Evolutionary conservation across 176 grass and related monocot genomes (phyloP).

Genomic region (Rhynchospora breviuscula): DNA sequence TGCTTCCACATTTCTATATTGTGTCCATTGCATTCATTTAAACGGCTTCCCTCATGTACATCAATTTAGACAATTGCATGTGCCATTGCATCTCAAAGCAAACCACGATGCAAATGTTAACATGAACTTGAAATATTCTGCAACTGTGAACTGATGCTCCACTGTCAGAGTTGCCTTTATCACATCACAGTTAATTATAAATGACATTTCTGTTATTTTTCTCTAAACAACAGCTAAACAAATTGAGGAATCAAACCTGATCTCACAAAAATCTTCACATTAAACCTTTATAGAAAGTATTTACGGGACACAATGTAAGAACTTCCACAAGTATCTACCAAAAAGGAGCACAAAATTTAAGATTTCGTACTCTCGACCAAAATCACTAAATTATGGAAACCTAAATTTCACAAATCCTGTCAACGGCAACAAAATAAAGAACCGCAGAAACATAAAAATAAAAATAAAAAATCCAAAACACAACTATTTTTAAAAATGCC

Average conservation of each 20-base stretch:
- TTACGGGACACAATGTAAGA: not conserved
- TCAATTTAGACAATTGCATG: no score
- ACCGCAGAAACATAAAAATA: not conserved
- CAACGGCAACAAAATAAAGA: slow-evolving; percentile 11
- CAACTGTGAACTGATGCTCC: no score
- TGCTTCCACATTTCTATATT: not conserved
- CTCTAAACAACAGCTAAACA: not conserved
- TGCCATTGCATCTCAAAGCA: no score
- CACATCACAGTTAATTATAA: not conserved
- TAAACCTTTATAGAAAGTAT: not conserved
- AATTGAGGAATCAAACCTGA: not conserved
- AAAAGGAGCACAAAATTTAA: slow-evolving; percentile 17
- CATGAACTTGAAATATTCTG: no score
- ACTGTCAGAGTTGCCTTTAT: no score
- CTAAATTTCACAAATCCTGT: slow-evolving; percentile 8
- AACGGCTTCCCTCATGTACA: no score
- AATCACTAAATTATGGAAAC: not conserved
- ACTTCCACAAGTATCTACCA: slow-evolving; percentile 1
- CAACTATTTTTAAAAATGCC: not conserved
- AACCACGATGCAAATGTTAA: no score
- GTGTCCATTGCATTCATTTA: not conserved
- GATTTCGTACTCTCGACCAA: slow-evolving; percentile 3
- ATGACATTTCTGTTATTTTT: not conserved
- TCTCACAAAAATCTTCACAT: not conserved
- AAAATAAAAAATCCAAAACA: not conserved